A percentile compares a stretch with the other conserved stretches of the same genome.
Conservation (phyloP, 306 rosid genomes). For the Castanopsis chinensis region DNA sequence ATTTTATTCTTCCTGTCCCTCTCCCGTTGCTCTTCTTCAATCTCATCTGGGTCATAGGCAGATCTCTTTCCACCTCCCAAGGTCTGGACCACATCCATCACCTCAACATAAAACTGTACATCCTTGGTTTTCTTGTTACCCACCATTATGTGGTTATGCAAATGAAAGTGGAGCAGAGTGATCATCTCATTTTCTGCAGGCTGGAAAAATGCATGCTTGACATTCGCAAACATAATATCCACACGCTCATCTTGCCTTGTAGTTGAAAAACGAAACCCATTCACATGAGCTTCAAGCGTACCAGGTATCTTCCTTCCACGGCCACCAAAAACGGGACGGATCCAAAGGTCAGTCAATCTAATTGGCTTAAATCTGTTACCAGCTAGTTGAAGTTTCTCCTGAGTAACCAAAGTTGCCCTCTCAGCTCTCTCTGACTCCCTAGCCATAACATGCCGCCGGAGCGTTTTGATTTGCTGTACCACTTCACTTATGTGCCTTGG, state of each 20-base stretch:
- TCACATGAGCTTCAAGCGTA: slow-evolving; percentile 84
- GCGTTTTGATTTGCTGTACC: slow-evolving; percentile 76
- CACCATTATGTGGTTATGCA: slow-evolving; percentile 94
- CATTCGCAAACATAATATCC: slow-evolving; percentile 73
- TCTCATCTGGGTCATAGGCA: slow-evolving; percentile 94
- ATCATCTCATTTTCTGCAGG: slow-evolving; percentile 99
- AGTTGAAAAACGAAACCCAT: slow-evolving; percentile 90
- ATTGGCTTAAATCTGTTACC: slow-evolving; percentile 89
- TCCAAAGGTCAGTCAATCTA: slow-evolving; percentile 82
- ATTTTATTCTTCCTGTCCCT: slow-evolving; percentile 87
- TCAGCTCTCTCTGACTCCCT: slow-evolving; percentile 98
- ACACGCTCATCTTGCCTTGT: slow-evolving; percentile 90
- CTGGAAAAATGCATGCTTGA: slow-evolving; percentile 92
- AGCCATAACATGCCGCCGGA: slow-evolving; percentile 78
- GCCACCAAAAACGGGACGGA: slow-evolving; percentile 89
- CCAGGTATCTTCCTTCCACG: slow-evolving; percentile 95
- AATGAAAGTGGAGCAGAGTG: slow-evolving; percentile 87
- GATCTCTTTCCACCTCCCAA: slow-evolving; percentile 88
- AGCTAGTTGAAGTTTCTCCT: slow-evolving; percentile 90
- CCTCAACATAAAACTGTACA: slow-evolving; percentile 91
- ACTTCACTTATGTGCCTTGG: slow-evolving; percentile 82
- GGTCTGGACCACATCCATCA: slow-evolving; percentile 90
- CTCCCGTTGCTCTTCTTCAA: slow-evolving; percentile 94
- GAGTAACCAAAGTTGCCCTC: slow-evolving; percentile 91
- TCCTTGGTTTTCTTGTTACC: slow-evolving; percentile 96